Conservation (phyloP, 129 eudicot species). For the Calendula officinalis region DNA sequence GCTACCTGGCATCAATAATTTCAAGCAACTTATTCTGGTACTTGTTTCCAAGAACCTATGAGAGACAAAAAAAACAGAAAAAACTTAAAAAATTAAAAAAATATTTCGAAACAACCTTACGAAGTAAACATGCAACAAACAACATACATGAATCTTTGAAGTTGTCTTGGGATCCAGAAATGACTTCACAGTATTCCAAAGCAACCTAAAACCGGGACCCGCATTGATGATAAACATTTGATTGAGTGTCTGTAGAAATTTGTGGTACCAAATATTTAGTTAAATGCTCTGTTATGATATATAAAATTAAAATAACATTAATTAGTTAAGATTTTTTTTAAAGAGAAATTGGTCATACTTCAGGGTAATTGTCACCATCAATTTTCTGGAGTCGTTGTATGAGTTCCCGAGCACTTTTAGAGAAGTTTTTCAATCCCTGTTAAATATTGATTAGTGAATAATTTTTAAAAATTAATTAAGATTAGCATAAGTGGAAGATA, state of each 20-base stretch:
- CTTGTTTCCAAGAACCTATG: constrained; percentile 86
- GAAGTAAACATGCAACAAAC: not conserved
- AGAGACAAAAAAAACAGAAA: constrained; percentile 19
- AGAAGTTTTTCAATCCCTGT: constrained; percentile 89
- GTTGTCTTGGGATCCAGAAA: constrained; percentile 85
- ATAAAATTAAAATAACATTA: constrained; percentile 12
- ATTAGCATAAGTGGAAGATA: constrained; percentile 2
- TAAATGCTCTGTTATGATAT: not conserved
- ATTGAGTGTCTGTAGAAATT: constrained; percentile 60
- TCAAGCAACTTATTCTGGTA: constrained; percentile 88
- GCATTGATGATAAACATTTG: constrained; percentile 93
- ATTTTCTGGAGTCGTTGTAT: constrained; percentile 81
- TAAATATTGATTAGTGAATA: constrained; percentile 13
- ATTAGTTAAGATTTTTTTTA: constrained; percentile 1
- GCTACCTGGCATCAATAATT: constrained; percentile 80
- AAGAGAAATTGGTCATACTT: constrained; percentile 42
- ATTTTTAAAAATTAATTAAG: no score
- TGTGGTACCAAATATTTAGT: constrained; percentile 10
- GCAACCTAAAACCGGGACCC: constrained; percentile 91
- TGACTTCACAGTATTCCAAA: constrained; percentile 83
- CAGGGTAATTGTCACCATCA: constrained; percentile 95
- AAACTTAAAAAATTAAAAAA: not conserved
- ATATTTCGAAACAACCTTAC: constrained; percentile 5
- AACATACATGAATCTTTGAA: constrained; percentile 79
- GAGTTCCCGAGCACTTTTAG: constrained; percentile 87